phyloP scores from a whole-genome alignment of 1,284 basidiomycete genomes.

The Moesziomyces globuligerus region DNA sequence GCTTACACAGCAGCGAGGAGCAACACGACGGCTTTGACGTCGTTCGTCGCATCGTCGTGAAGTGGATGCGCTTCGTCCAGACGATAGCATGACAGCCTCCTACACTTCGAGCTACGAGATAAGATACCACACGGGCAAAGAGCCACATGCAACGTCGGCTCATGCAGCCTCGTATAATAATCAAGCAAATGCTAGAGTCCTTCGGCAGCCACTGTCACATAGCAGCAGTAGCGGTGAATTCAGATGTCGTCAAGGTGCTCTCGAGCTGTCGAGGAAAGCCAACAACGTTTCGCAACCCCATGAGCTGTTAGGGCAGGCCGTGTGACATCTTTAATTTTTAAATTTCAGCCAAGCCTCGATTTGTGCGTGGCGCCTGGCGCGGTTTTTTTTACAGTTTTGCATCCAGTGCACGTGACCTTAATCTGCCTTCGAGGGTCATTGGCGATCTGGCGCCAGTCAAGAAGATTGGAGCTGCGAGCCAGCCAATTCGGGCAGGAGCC shows the following conservation, averaged over 20 bases:
- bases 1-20: neutral
- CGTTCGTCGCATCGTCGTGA: slow-evolving; percentile 13
- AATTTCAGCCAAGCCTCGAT: no score
- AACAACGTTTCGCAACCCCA: no score
- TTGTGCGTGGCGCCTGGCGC: no score
- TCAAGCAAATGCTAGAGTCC: no score
- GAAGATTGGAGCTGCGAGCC: neutral
- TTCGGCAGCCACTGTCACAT: no score
- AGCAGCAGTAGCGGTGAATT: no score
- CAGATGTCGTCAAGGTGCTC: no score
- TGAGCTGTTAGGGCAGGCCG: neutral
- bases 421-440: no score
- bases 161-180: no score
- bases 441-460: neutral
- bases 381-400: neutral
- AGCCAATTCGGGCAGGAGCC: neutral
- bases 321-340: neutral
- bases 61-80: slow-evolving; percentile 43
- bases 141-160: no score
- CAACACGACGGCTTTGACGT: slow-evolving; percentile 22
- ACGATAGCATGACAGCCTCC: neutral
- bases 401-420: neutral
- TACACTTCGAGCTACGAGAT: neutral
- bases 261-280: no score
- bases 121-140: no score